Evolutionary conservation across 768 basidiomycete genomes (phyloP).

Genomic region (Crepidotus variabilis): DNA sequence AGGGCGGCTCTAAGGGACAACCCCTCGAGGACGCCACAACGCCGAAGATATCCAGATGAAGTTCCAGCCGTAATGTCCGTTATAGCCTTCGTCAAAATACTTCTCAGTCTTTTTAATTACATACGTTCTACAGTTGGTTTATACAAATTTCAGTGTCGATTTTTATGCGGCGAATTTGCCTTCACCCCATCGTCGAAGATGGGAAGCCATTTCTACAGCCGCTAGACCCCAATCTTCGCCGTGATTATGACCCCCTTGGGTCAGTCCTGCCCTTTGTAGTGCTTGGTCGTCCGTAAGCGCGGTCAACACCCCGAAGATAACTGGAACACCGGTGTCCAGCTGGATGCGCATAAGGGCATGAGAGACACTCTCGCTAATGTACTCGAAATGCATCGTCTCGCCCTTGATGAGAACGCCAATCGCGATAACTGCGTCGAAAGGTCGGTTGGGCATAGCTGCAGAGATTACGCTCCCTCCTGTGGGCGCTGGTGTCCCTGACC

Average conservation of each 20-base stretch:
- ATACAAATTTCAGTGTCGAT: constrained; percentile 10
- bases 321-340: constrained; percentile 88
- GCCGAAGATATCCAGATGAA: not conserved
- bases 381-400: constrained; percentile 98
- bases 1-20: not conserved
- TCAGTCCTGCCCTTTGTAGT: constrained; percentile 88
- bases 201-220: constrained; percentile 88
- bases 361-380: constrained; percentile 92
- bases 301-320: constrained; percentile 96
- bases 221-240: constrained; percentile 98
- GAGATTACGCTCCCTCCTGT: constrained; percentile 18
- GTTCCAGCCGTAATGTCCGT: constrained; percentile 6
- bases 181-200: constrained; percentile 60
- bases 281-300: constrained; percentile 93
- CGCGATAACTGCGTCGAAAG: constrained; percentile 95
- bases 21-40: not conserved
- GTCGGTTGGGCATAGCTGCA: constrained; percentile 42
- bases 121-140: not conserved
- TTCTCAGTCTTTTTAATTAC: not conserved
- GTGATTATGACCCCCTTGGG: constrained; percentile 87
- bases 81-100: not conserved
- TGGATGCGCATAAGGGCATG: constrained; percentile 94
- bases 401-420: constrained; percentile 99
- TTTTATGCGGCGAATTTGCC: constrained; percentile 52
- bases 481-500: constrained; percentile 51